These are phyloP conservation scores for Xerocomus minutiporus DNA, from an alignment of 1,284 basidiomycete genomes.

Conservation along the genomic window DNA sequence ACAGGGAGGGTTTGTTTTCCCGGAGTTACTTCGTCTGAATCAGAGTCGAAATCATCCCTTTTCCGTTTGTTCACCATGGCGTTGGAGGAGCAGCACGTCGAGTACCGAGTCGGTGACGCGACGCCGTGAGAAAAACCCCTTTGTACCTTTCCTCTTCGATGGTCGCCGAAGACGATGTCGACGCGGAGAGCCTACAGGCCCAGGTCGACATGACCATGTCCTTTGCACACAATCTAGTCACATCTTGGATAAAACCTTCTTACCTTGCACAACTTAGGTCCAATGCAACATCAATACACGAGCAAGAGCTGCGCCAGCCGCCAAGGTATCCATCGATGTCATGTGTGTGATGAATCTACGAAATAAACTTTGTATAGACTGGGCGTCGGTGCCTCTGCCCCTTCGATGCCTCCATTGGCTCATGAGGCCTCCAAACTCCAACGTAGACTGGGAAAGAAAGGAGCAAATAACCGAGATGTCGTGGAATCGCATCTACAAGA, in stretches of 20 bases:
- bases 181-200: conserved; percentile 63
- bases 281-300: conserved; percentile 53
- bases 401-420: conserved; percentile 40
- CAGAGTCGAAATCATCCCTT: conserved; percentile 41
- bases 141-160: conserved; percentile 7
- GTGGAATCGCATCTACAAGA: conserved; percentile 32
- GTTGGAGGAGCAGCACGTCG: neutral
- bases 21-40: conserved; percentile 50
- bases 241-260: conserved; percentile 65
- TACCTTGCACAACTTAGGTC: conserved; percentile 30
- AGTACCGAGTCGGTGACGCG: neutral
- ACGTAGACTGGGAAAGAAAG: conserved; percentile 48
- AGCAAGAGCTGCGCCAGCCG: conserved; percentile 62
- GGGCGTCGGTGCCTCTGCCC: conserved; percentile 63
- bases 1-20: conserved; percentile 70
- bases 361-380: conserved; percentile 40
- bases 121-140: conserved; percentile 19
- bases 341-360: conserved; percentile 6
- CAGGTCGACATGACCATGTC: conserved; percentile 76
- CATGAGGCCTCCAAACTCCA: conserved; percentile 53
- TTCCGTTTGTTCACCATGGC: conserved; percentile 47
- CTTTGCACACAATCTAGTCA: conserved; percentile 61
- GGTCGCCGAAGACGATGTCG: conserved; percentile 45
- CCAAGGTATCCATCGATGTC: conserved; percentile 47
- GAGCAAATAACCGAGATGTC: conserved; percentile 45